Base-by-base conservation (phyloP, 768 basidiomycete species). In the Collybia nuda region DNA sequence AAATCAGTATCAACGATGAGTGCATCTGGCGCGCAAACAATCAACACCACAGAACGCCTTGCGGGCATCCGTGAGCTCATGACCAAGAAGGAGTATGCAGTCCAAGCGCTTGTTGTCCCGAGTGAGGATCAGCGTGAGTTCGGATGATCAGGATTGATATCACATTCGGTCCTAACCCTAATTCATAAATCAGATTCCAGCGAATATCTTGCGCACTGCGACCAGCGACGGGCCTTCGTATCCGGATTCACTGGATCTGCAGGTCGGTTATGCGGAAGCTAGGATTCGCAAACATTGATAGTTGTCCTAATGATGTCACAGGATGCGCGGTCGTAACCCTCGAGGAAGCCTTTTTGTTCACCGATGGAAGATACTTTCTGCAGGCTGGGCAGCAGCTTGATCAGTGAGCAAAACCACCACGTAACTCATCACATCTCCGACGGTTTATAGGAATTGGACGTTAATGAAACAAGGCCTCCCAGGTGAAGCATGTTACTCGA, bases 201-300 rank as follows among this genome's bases (percentile, higher is more conserved):
- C 69, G 94, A 96, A 66, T 96, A 95, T 67, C 79, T 87, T 15
- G 90, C 94, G 7, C 76, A 80, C 26, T 92, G 88, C 55, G 93
- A 98, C 71, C 75, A 86, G 50, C 77, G 93, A 50, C 79, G 96
- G 21, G 89, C 81, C 0, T 98, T 82, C 71, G 91, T 99, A 56
- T 94, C 92, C 26, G 91, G 91, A 9, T 99, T 98, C 72, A 91
- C 81, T 51, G 97, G 97, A 21, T 96, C 93, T 35, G 95, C 96
- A 61, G 94, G 94, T 83, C 54, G 58, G 72, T 62, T 8, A 8
- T 39, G 44, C 3, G 22, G 19, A 2, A 12, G 5, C 32, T 32
- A 32, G 9, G 9, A 9, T 26, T 21, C 29, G 29, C 4, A 46
- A 18, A 47, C 24, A 50, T 42, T 37, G 17, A 18, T n/a, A 32